A percentile compares a stretch with the other conserved stretches of the same genome.
Conservation (phyloP, 768 basidiomycete genomes). For the Gyrodon lividus region DNA sequence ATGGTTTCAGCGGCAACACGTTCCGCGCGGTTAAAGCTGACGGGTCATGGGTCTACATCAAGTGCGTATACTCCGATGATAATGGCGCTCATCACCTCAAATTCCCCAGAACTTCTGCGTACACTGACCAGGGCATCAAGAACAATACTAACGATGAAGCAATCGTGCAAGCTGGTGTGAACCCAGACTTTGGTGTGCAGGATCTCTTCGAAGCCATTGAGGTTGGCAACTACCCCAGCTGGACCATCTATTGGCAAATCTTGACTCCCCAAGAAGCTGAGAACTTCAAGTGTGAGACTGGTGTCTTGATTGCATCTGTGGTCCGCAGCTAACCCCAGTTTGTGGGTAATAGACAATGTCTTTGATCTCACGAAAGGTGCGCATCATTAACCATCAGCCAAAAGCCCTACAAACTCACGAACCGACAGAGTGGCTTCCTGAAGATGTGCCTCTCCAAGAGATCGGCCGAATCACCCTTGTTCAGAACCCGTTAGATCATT, state of each 20-base stretch:
- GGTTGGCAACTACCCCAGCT: slow-evolving; percentile 50
- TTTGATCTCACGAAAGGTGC: slow-evolving; percentile 49
- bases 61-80: slow-evolving; percentile 30
- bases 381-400: not conserved
- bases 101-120: slow-evolving; percentile 14
- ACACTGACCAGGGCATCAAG: slow-evolving; percentile 38
- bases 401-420: not conserved
- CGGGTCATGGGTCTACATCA: slow-evolving; percentile 54
- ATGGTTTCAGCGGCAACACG: slow-evolving; percentile 52
- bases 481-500: slow-evolving; percentile 34
- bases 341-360: slow-evolving; percentile 41
- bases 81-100: slow-evolving; percentile 1
- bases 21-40: slow-evolving; percentile 45
- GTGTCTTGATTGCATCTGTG: not conserved
- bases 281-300: slow-evolving; percentile 37
- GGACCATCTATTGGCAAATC: slow-evolving; percentile 57
- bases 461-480: slow-evolving; percentile 39
- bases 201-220: slow-evolving; percentile 58
- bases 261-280: slow-evolving; percentile 53
- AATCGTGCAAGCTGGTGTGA: slow-evolving; percentile 38
- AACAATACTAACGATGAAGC: slow-evolving; percentile 39
- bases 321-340: not conserved
- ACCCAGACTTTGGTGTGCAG: slow-evolving; percentile 52
- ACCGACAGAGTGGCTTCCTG: slow-evolving; percentile 34
- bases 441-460: slow-evolving; percentile 34